These are phyloP conservation scores for Begonia peltatifolia DNA, from an alignment of 306 rosid species.

Conservation along the genomic window DNA sequence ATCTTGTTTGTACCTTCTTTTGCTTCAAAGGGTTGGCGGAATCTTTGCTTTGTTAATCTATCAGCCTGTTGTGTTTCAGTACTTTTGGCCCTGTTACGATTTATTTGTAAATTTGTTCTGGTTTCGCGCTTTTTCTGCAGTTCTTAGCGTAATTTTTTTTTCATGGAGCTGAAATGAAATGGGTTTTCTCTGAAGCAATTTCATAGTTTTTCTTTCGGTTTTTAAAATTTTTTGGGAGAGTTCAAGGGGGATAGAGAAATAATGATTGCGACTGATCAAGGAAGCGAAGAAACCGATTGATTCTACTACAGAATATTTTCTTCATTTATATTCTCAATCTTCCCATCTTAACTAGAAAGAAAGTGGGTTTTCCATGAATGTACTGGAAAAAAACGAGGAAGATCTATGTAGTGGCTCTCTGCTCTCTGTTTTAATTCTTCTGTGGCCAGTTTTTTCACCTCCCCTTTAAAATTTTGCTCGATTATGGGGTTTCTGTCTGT, in stretches of 20 bases:
- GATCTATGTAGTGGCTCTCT: not conserved
- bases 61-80: too few species aligned
- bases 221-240: not conserved
- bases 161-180: constrained; percentile 6
- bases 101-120: too few species aligned
- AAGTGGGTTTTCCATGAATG: constrained; percentile 11
- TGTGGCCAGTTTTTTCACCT: not conserved
- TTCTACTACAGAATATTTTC: not conserved
- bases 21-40: constrained; percentile 13
- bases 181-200: constrained; percentile 5
- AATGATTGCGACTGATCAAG: not conserved
- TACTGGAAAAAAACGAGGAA: constrained; percentile 3
- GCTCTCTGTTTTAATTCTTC: not conserved
- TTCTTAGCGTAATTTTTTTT: too few species aligned
- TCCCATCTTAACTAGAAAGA: not conserved
- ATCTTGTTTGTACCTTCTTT: constrained; percentile 20
- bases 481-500: constrained; percentile 34
- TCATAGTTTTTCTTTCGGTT: not conserved
- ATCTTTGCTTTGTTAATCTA: too few species aligned
- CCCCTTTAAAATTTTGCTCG: not conserved
- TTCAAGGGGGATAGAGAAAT: too few species aligned
- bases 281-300: not conserved
- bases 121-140: too few species aligned
- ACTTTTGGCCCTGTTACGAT: too few species aligned
- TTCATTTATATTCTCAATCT: constrained; percentile 5